phyloP scores from a whole-genome alignment of 148 eudicot genomes.

The Agrostemma githago region DNA sequence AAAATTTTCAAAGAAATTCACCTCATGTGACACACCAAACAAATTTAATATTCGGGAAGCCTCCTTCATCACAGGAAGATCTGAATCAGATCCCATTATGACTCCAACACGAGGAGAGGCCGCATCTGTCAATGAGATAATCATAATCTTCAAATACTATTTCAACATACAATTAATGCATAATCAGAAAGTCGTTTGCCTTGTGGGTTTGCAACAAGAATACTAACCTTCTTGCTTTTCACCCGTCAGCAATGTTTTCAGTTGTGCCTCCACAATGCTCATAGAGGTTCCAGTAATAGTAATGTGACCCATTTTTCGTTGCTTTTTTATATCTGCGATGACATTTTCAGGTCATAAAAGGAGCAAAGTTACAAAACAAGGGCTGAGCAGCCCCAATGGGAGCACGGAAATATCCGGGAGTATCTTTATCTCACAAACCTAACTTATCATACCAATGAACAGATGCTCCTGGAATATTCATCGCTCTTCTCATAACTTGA shows the following conservation, averaged over 20 bases:
- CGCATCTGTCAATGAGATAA: constrained; percentile 29
- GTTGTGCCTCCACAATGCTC: constrained; percentile 56
- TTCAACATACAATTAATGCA: not conserved
- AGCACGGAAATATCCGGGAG: no score
- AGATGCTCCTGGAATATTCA: constrained; percentile 59
- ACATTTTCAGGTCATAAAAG: constrained; percentile 5
- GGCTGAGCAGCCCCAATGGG: not conserved
- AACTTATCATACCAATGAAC: constrained; percentile 94
- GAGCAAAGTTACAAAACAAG: not conserved
- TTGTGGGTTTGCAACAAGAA: not conserved
- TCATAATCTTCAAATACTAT: not conserved
- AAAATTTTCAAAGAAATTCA: constrained; percentile 15
- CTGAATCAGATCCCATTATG: constrained; percentile 98
- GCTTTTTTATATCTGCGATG: constrained; percentile 76
- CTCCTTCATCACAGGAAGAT: constrained; percentile 91
- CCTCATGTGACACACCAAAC: constrained; percentile 75
- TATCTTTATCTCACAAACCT: constrained; percentile 43
- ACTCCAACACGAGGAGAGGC: constrained; percentile 68
- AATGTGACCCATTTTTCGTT: constrained; percentile 93
- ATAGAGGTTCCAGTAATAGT: constrained; percentile 76
- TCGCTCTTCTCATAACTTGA: constrained; percentile 58
- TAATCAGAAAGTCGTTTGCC: not conserved
- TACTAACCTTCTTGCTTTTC: constrained; percentile 38
- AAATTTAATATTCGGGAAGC: constrained; percentile 58
- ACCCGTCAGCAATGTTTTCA: constrained; percentile 50